Conservation (phyloP, 228 moss, liverwort and hornwort species). For the Sphagnum fallax region DNA sequence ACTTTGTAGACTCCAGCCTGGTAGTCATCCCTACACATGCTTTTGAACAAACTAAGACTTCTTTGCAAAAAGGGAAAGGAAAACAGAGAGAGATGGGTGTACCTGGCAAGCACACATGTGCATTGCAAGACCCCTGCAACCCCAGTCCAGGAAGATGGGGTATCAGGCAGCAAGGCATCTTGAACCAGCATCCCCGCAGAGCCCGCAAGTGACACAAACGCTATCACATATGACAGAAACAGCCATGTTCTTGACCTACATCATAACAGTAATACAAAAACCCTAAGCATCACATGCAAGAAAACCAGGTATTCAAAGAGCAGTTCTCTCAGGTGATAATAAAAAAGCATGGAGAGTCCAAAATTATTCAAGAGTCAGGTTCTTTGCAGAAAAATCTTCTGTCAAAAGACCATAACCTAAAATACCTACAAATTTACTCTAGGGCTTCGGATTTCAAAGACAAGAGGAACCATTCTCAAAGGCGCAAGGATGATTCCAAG, state of each 20-base stretch:
- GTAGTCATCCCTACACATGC: too few species aligned
- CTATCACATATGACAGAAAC: constrained; percentile 80
- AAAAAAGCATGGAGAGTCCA: background rate
- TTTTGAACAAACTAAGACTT: too few species aligned
- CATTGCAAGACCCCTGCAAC: constrained; percentile 75
- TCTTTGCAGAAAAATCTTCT: too few species aligned
- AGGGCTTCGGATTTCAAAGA: too few species aligned
- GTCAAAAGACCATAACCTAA: too few species aligned
- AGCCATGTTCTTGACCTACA: constrained; percentile 83
- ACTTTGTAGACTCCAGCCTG: too few species aligned
- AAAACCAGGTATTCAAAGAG: background rate
- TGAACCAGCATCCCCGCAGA: constrained; percentile 75
- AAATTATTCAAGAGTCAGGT: background rate
- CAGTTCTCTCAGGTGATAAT: background rate
- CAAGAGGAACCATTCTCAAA: too few species aligned
- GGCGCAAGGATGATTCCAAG: too few species aligned
- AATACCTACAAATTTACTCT: too few species aligned
- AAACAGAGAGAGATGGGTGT: background rate
- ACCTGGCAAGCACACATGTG: constrained; percentile 69
- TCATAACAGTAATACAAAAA: background rate
- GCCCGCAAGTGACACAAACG: constrained; percentile 71
- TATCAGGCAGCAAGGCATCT: constrained; percentile 57
- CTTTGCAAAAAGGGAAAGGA: too few species aligned
- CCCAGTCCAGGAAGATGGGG: constrained; percentile 79
- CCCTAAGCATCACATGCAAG: too few species aligned